Evolutionary conservation across 306 rosid species (phyloP).

Genomic region (Cucumis cinereus): DNA sequence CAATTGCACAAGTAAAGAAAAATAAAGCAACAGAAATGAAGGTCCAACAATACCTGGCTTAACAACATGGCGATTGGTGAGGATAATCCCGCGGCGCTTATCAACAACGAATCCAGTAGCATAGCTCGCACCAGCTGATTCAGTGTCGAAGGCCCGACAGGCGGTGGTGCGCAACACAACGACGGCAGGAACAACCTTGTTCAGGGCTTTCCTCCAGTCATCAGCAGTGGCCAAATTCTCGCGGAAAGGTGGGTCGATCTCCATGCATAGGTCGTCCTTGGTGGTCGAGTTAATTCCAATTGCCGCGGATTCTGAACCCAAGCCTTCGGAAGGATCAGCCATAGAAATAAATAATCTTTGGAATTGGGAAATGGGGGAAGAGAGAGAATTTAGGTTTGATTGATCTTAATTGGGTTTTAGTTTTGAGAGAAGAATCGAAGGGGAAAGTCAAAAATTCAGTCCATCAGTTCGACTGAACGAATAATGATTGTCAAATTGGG

Average conservation of each 20-base stretch:
- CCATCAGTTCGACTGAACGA: neutral
- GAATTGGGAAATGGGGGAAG: neutral
- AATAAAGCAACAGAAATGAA: neutral
- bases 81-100: constrained; percentile 83
- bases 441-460: neutral
- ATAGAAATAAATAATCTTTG: constrained; percentile 7
- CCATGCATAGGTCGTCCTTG: constrained; percentile 60
- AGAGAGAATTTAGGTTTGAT: neutral
- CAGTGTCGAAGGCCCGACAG: constrained; percentile 84
- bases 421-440: neutral
- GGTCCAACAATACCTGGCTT: constrained; percentile 50
- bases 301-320: constrained; percentile 53
- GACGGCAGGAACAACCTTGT: constrained; percentile 81
- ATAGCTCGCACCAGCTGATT: constrained; percentile 73
- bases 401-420: neutral
- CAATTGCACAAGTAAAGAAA: neutral
- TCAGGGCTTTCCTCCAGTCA: constrained; percentile 81
- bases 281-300: constrained; percentile 22
- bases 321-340: constrained; percentile 49
- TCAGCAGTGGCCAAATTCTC: constrained; percentile 69
- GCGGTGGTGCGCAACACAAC: constrained; percentile 77
- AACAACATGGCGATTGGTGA: constrained; percentile 93
- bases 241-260: constrained; percentile 65
- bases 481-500: neutral
- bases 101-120: constrained; percentile 94